Evolutionary conservation across 1,139 yeast species (phyloP), one percentile per base, ranked within the genome.

Genomic region (Lodderomyces parapsilosis): DNA sequence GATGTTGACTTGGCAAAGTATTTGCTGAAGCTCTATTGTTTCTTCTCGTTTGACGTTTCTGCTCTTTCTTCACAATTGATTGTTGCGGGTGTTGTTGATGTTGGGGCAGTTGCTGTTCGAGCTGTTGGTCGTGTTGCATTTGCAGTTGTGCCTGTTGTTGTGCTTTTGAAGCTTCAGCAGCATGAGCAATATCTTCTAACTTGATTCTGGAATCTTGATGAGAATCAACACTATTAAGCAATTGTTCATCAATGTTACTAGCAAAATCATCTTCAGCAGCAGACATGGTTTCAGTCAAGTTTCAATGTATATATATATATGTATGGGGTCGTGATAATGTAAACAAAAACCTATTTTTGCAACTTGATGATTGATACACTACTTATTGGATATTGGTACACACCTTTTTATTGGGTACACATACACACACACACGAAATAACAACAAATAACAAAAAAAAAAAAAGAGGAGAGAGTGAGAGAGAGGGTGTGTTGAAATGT

Each of bases 211-310:
- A 33, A 9, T 38, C 38, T 15, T 41, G 39, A 17, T 42, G 35
- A 11, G 49, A 38, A 50, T 64, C 57, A 27, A 59, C 63, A 11
- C 59, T 68, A 42, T 59, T 63, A 39, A 71, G 62, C 45, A 73
- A 61, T 54, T 73, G 78, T 54, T 73, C 77, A 50, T 73, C 78
- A 46, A 73, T 73, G 54, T 71, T 71, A 49, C 63, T 63, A 41
- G 75, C 57, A 53, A 70, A 71, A 49, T 68, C 74, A 38, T 63
- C 63, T 25, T 57, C 56, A 39, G 43, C 49, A 37, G 54, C 49
- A 35, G 66, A 57, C 64, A 60, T 59, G n/a, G 15, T 42, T n/a
- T n/a, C n/a, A n/a, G n/a, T n/a, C n/a, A n/a, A n/a, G n/a, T n/a
- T n/a, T n/a, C n/a, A n/a, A n/a, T n/a, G n/a, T n/a, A n/a, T n/a